Evolutionary conservation across 2,329 filamentous ascomycete genomes (phyloP).

Genomic region (Rhynchosporium agropyri): DNA sequence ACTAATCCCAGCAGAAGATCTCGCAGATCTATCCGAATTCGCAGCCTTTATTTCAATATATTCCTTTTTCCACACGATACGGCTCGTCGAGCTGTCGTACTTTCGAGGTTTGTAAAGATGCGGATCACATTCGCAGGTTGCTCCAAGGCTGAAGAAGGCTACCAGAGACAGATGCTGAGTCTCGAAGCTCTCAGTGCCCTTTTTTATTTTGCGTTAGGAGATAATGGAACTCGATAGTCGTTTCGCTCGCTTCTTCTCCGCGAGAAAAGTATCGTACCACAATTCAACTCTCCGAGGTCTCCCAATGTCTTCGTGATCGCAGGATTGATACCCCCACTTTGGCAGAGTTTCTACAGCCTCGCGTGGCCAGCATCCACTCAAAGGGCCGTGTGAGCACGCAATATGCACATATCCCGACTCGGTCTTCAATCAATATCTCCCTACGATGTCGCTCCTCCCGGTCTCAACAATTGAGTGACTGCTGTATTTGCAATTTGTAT

Average conservation of each 20-base stretch:
- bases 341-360: constrained; percentile 22
- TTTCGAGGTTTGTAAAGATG: neutral
- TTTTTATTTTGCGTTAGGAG: neutral
- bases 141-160: neutral
- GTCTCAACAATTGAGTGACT: too few species aligned
- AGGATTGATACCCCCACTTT: constrained; percentile 28
- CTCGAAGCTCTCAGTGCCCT: neutral
- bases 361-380: constrained; percentile 12
- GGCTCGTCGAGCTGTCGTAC: neutral
- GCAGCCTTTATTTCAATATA: too few species aligned
- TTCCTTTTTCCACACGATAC: neutral
- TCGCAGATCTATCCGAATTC: neutral
- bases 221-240: neutral
- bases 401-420: constrained; percentile 24
- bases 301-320: neutral
- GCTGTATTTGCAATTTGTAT: neutral
- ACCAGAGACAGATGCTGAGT: neutral
- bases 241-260: constrained; percentile 3
- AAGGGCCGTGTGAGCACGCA: constrained; percentile 30
- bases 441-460: neutral
- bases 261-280: neutral
- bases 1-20: neutral
- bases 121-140: constrained; percentile 1
- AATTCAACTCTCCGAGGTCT: neutral
- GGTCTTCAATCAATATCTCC: neutral